Evolutionary conservation across 345 rosid species (phyloP).

Genomic region (Erucastrum elatum): DNA sequence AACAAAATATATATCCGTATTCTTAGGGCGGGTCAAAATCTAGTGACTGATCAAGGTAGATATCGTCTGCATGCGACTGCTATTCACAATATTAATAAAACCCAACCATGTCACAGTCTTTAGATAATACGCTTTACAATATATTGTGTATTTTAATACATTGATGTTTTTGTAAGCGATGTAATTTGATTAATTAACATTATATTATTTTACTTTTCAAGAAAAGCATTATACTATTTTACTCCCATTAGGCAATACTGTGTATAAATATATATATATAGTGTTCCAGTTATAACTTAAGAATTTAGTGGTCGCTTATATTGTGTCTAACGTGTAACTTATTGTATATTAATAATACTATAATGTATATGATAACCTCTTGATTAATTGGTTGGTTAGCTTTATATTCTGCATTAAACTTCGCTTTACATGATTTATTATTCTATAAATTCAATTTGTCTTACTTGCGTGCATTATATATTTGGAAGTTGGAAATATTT

Average conservation of each 20-base stretch:
- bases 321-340: not conserved
- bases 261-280: too few species aligned
- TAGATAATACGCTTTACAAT: not conserved
- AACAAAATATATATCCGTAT: too few species aligned
- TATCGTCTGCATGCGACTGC: conserved; percentile 20
- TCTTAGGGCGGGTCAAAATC: too few species aligned
- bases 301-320: not conserved
- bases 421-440: not conserved
- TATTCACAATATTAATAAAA: not conserved
- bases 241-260: not conserved
- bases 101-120: conserved; percentile 5
- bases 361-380: not conserved
- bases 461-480: not conserved
- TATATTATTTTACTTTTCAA: too few species aligned
- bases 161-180: not conserved
- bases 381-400: not conserved
- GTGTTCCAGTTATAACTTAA: not conserved
- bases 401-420: not conserved
- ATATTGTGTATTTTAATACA: not conserved
- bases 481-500: not conserved
- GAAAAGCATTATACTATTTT: not conserved
- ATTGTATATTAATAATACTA: too few species aligned
- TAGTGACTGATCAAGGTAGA: not conserved
- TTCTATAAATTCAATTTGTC: not conserved
- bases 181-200: not conserved